Evolutionary conservation across 768 basidiomycete genomes (phyloP), one percentile per base, ranked within the genome.

Genomic region (Russula sp.): DNA sequence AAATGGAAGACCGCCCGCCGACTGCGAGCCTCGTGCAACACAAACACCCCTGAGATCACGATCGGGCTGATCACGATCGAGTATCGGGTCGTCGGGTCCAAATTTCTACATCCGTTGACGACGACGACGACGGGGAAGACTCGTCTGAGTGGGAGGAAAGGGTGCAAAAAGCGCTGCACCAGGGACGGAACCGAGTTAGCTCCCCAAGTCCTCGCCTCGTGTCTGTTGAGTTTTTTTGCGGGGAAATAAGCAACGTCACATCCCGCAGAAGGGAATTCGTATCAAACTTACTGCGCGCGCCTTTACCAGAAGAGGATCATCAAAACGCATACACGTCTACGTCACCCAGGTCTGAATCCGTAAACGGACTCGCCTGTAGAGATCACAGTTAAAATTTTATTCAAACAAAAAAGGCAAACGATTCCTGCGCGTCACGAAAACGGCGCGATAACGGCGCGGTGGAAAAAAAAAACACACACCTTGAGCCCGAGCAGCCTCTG

Each of bases 271-370:
- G n/a, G 20, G n/a, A 44, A 31, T 11, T 37, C 11, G 27, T 27
- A 27, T 27, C 27, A 27, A 27, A 27, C 27, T 27, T 27, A 27
- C 27, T 27, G 27, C 27, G 3, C 27, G 27, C 27, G 27, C 27
- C 27, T 27, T 27, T 27, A 27, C 27, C 27, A 27, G 27, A 27
- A 27, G 2, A 27, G 27, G 27, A 3, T 27, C 27, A 50, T 73
- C 67, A 77, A 65, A 77, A 70, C 57, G 70, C 71, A 40, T 73
- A 78, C 32, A 77, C 77, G 55, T 77, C 71, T 1, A 77, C 70
- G 27, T 75, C 73, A 35, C 71, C 72, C 68, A 77, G 70, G 20
- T 76, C 72, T 0, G 73, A 74, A 16, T 71, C 72, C 50, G 69
- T 59, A 22, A 73, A 73, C n/a, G 73, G 71, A 8, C 70, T 68